Evolutionary conservation across 768 basidiomycete species (phyloP), one percentile per base, ranked within the genome.

Genomic region (Sporobolomyces phaffii): DNA sequence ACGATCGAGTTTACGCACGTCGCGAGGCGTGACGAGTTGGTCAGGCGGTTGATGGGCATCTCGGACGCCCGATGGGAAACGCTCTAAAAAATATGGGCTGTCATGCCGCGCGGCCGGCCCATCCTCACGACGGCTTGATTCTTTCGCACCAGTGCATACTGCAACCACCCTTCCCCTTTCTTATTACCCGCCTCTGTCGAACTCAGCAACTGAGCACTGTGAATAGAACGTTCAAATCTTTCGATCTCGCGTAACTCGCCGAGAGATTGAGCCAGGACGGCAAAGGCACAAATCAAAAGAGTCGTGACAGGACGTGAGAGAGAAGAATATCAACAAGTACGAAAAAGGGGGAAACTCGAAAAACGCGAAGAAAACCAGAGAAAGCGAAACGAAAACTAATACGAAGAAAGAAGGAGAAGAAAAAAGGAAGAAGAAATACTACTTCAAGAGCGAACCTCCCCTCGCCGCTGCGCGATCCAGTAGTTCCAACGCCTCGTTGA

Each of bases 61-160:
- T 76, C 75, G 14, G 72, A 76, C 51, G 77, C 77, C 62, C 58
- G 76, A 50, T 80, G 78, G 78, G 79, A 80, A 68, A 75, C 72
- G 18, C 69, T 80, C 40, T 80, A 75, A 34, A 36, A 6, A 10
- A 49, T 4, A 5, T 26, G 9, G 24, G 24, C 11, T 44, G 20
- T 13, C 13, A n/a, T 22, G 17, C 38, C 38, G 38, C 38, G 9
- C 38, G 38, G n/a, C n/a, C n/a, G n/a, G n/a, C n/a, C n/a, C n/a
- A n/a, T 41, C 20, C 40, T 41, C 40, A 20, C 10, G 20, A 41
- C 10, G 11, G 20, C 20, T 10, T 41, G 11, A 41, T 20, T 41
- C 40, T 41, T 41, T 41, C 40, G 40, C 40, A 41, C 20, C 40
- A 41, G 40, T 41, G 20, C 40, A 10, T 24, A 17, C 22, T 24